Evolutionary conservation across 2,329 filamentous ascomycete species (phyloP).

Genomic region (Penicillium capsulatum): DNA sequence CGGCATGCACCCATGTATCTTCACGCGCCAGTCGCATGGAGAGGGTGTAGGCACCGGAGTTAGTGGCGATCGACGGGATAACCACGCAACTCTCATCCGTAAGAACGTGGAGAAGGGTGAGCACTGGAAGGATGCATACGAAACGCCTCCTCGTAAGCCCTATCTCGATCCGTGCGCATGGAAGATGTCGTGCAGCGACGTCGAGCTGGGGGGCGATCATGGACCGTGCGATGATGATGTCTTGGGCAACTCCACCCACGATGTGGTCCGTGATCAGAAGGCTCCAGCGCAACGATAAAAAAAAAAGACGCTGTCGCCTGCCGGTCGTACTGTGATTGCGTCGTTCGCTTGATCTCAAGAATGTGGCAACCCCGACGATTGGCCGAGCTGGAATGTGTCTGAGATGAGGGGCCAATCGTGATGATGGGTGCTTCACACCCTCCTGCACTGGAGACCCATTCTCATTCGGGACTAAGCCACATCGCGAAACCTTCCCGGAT

Average conservation of each 20-base stretch:
- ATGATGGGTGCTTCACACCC: constrained; percentile 3
- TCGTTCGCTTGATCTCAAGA: constrained; percentile 11
- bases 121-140: too few relatives aligned
- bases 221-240: constrained; percentile 14
- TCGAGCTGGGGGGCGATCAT: constrained; percentile 19
- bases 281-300: constrained; percentile 9
- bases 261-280: constrained; percentile 7
- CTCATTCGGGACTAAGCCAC: constrained; percentile 19
- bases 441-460: constrained; percentile 1
- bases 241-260: neutral
- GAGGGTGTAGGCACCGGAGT: constrained; percentile 6
- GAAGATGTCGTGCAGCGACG: constrained; percentile 24
- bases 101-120: too few relatives aligned
- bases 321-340: constrained; percentile 2
- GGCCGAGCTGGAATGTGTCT: constrained; percentile 25
- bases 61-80: constrained; percentile 16
- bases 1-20: constrained; percentile 14
- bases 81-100: neutral
- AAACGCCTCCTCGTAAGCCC: constrained; percentile 7
- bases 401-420: constrained; percentile 12
- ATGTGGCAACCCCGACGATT: constrained; percentile 18
- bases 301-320: constrained; percentile 5
- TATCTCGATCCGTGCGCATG: constrained; percentile 1
- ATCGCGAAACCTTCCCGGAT: constrained; percentile 13
- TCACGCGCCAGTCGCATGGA: too few relatives aligned